Base-by-base conservation (phyloP, 345 rosid species). In the Dovyalis caffra region DNA sequence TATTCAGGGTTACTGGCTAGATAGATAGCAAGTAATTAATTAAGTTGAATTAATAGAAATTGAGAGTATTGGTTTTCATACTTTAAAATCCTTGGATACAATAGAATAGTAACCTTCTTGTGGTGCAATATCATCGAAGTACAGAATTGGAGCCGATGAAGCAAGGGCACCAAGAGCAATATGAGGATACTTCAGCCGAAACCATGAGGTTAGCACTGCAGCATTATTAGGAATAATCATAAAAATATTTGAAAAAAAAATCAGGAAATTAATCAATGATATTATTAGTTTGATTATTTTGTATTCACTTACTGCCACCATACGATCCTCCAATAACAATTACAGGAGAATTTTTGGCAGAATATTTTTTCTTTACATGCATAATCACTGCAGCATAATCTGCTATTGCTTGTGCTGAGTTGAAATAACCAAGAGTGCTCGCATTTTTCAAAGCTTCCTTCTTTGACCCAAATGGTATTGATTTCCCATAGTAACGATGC, bases 131-230 rank as follows among this genome's bases (percentile, higher is more conserved):
- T 70, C 82, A 29, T 79, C 82, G 25, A 79, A 79, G 57, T 79
- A 79, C n/a, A 79, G 77, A n/a, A n/a, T n/a, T n/a, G n/a, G n/a
- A n/a, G n/a, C n/a, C n/a, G n/a, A n/a, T n/a, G n/a, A n/a, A n/a
- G 81, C 81, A 3, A 78, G 49, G 61, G 81, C 81, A 58, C 81
- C 81, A n/a, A 73, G 68, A 23, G 77, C 81, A 0, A 78, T 65
- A 25, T 78, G 81, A 7, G 82, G 82, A 23, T 78, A 78, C 32
- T 78, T 78, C 21, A 74, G 64, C 70, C 82, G 26, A 51, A 78
- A 78, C 82, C 78, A 78, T 53, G 80, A 15, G 10, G 78, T 77
- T 35, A 74, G 43, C 77, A 74, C 77, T 74, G 69, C 38, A 45
- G 16, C 51, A 64, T 18, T 5, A 31, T 11, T 32, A 25, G 15